Evolutionary conservation across 2,329 filamentous ascomycete species (phyloP).

Genomic region (Botrytis tulipae): DNA sequence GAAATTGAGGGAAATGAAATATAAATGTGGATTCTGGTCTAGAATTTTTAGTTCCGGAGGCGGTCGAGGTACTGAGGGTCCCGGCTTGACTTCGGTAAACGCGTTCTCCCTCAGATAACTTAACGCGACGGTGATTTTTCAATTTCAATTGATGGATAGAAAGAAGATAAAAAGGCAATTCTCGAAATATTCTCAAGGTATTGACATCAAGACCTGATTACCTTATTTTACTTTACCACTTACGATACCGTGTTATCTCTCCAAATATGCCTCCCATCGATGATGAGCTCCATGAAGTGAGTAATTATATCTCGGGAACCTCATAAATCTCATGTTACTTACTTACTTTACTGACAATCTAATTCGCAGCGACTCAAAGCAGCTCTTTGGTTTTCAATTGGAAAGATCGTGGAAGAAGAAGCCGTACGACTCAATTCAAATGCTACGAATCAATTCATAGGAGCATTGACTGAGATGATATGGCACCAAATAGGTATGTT

Average conservation of each 20-base stretch:
- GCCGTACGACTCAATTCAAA: constrained; percentile 72
- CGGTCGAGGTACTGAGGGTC: background rate
- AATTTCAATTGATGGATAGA: background rate
- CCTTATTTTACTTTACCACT: background rate
- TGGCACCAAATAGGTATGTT: constrained; percentile 78
- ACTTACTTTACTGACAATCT: background rate
- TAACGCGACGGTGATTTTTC: constrained; percentile 6
- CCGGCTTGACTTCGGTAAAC: constrained; percentile 10
- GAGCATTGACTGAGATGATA: constrained; percentile 78
- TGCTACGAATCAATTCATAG: constrained; percentile 89
- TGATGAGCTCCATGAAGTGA: constrained; percentile 29
- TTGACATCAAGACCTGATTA: background rate
- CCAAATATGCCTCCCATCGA: constrained; percentile 31
- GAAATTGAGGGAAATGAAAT: background rate
- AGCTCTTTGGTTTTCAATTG: constrained; percentile 79
- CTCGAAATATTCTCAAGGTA: background rate
- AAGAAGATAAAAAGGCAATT: background rate
- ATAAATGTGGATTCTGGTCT: background rate
- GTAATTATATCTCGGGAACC: background rate
- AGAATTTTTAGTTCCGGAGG: background rate
- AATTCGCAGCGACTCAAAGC: constrained; percentile 70
- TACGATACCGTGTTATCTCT: constrained; percentile 8
- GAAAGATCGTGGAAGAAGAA: constrained; percentile 86
- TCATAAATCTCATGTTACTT: background rate
- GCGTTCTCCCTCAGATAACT: background rate